Percentiles rank a stretch among this genome's conserved stretches.
Conservation (phyloP, 352 stramenopile genomes). For the Elongisporangium prolatum region DNA sequence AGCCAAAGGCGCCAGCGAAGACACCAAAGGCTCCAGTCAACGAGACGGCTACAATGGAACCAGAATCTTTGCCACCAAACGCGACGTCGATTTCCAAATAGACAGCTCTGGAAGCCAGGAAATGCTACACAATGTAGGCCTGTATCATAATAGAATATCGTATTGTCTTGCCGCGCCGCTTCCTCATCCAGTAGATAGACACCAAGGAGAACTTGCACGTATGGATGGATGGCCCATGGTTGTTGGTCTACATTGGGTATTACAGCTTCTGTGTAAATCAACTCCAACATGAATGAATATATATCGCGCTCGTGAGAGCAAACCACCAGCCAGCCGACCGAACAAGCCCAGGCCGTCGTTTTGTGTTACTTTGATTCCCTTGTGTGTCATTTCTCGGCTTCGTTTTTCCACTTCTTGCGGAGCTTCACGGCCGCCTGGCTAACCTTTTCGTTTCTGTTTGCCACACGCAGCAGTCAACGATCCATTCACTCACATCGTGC, state of each 20-base stretch:
- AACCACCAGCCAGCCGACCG: background rate
- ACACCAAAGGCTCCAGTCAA: background rate
- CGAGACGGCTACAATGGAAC: background rate
- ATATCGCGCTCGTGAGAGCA: background rate
- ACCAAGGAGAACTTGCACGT: no score
- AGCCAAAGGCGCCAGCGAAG: background rate
- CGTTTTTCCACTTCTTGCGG: constrained; percentile 78
- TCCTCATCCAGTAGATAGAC: no score
- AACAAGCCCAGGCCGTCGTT: background rate
- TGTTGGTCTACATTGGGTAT: no score
- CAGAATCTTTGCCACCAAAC: background rate
- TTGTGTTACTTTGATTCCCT: background rate
- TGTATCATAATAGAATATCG: background rate
- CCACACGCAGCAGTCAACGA: constrained; percentile 26
- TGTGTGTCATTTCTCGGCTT: constrained; percentile 16
- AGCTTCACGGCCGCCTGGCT: constrained; percentile 49
- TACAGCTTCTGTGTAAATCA: background rate
- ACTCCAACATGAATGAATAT: background rate
- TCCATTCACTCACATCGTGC: background rate
- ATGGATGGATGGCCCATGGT: no score
- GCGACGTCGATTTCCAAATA: background rate
- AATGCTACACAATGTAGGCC: background rate
- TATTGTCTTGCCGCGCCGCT: background rate
- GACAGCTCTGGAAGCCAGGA: no score
- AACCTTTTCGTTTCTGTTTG: constrained; percentile 55